Evolutionary conservation across 768 basidiomycete genomes (phyloP).

Genomic region (Phlegmacium glaucopus): DNA sequence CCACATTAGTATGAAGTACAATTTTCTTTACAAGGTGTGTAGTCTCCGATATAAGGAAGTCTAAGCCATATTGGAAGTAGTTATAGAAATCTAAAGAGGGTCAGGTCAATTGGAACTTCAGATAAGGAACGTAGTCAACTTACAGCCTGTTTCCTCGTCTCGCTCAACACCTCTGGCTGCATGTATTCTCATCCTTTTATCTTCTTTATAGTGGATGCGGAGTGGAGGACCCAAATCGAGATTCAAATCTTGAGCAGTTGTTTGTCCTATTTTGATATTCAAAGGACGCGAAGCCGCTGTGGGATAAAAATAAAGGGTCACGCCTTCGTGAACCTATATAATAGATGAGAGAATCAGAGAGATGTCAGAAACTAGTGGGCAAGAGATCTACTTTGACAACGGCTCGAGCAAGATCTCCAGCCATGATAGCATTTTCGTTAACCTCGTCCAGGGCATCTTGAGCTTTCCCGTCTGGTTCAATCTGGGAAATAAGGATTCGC

Average conservation of each 20-base stretch:
- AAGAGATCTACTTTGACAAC: conserved; percentile 57
- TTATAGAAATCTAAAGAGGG: conserved; percentile 77
- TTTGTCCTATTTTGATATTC: conserved; percentile 64
- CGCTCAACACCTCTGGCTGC: conserved; percentile 30
- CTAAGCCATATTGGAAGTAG: conserved; percentile 89
- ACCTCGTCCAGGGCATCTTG: conserved; percentile 76
- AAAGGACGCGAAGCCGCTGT: conserved; percentile 42
- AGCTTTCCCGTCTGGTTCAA: conserved; percentile 49
- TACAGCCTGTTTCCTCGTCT: conserved; percentile 50
- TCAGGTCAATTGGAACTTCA: neutral
- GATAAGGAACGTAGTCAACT: conserved; percentile 26
- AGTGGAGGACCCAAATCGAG: conserved; percentile 78
- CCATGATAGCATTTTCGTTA: conserved; percentile 60
- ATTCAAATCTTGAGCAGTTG: conserved; percentile 78
- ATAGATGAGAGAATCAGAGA: conserved; percentile 1
- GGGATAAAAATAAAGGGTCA: conserved; percentile 67
- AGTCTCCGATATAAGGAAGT: conserved; percentile 74
- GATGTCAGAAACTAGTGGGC: neutral
- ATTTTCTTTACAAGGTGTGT: conserved; percentile 81
- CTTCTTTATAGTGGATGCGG: conserved; percentile 82
- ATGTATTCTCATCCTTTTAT: conserved; percentile 85
- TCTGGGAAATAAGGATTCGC: conserved; percentile 70
- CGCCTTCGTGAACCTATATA: conserved; percentile 67
- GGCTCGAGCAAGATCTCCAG: conserved; percentile 64
- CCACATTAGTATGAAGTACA: conserved; percentile 83